phyloP scores from a whole-genome alignment of 352 stramenopile genomes.

The Salisapilia sapeloensis region DNA sequence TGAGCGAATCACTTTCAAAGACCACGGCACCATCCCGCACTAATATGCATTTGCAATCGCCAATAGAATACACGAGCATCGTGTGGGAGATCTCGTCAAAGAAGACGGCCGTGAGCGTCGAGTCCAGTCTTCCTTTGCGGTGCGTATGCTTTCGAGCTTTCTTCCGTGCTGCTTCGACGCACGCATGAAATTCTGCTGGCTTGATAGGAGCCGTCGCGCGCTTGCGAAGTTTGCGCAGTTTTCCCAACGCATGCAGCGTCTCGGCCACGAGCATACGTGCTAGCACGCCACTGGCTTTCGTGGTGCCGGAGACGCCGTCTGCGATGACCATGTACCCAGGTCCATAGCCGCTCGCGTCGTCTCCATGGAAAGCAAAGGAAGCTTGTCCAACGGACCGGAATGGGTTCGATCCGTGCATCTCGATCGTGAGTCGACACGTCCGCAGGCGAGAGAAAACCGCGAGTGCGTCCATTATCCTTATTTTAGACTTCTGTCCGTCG shows the following conservation, averaged over 20 bases:
- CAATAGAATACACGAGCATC: constrained; percentile 78
- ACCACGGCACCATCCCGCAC: constrained; percentile 41
- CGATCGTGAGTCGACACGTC: too few species aligned
- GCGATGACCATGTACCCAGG: constrained; percentile 75
- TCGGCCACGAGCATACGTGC: constrained; percentile 62
- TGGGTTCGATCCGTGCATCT: too few species aligned
- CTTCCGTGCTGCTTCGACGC: constrained; percentile 57
- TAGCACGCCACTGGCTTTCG: constrained; percentile 70
- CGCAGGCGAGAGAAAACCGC: too few species aligned
- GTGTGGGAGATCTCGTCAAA: constrained; percentile 48
- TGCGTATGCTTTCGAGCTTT: constrained; percentile 49
- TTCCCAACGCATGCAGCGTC: constrained; percentile 44
- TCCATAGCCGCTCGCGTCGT: constrained; percentile 75
- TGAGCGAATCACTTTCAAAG: constrained; percentile 80
- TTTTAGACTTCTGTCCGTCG: too few species aligned
- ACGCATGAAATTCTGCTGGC: constrained; percentile 31
- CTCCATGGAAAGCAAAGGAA: constrained; percentile 64
- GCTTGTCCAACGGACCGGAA: constrained; percentile 67
- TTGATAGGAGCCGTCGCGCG: constrained; percentile 36
- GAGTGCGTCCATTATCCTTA: too few species aligned
- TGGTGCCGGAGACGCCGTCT: constrained; percentile 73
- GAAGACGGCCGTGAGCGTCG: constrained; percentile 66
- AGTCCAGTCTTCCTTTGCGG: constrained; percentile 69
- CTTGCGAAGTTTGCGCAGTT: constrained; percentile 37
- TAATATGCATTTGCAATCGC: constrained; percentile 78